Conservation (phyloP, 2,329 filamentous ascomycete species). For the Hymenoscyphus infarciens region DNA sequence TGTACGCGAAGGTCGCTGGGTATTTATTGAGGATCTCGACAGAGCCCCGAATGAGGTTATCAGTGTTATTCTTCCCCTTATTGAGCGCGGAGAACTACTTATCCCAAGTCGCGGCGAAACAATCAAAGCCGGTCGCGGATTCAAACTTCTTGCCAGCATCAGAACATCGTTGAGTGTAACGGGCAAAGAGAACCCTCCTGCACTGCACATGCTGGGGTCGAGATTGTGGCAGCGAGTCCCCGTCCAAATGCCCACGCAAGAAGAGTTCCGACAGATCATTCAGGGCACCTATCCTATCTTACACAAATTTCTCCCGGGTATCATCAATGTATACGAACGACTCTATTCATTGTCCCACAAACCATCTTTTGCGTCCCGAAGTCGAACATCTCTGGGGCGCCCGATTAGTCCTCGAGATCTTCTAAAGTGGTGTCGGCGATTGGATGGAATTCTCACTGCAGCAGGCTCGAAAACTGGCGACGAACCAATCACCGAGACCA, state of each 20-base stretch:
- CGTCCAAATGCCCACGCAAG: slow-evolving; percentile 60
- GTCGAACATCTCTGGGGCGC: slow-evolving; percentile 46
- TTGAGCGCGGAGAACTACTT: slow-evolving; percentile 86
- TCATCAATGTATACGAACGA: slow-evolving; percentile 56
- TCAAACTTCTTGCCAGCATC: slow-evolving; percentile 88
- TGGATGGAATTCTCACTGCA: slow-evolving; percentile 61
- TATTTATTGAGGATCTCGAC: slow-evolving; percentile 94
- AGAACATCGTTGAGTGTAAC: slow-evolving; percentile 69
- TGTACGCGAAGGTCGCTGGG: slow-evolving; percentile 91
- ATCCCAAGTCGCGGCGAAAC: slow-evolving; percentile 86
- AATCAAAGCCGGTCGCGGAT: slow-evolving; percentile 77
- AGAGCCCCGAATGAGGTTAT: slow-evolving; percentile 92
- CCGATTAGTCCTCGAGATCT: slow-evolving; percentile 72
- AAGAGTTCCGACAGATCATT: slow-evolving; percentile 74
- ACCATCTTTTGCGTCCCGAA: slow-evolving; percentile 43
- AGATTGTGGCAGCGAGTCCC: slow-evolving; percentile 82
- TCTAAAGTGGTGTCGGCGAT: slow-evolving; percentile 83
- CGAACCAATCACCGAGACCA: slow-evolving; percentile 69
- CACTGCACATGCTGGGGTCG: slow-evolving; percentile 68
- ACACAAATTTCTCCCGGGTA: slow-evolving; percentile 55
- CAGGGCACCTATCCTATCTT: slow-evolving; percentile 67
- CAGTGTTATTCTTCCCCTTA: slow-evolving; percentile 85
- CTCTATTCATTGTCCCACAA: slow-evolving; percentile 45
- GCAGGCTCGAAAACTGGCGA: slow-evolving; percentile 61
- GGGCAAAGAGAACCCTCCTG: slow-evolving; percentile 64